Conservation (phyloP, 805 yeast species). For the Candida nonsorbophila region DNA sequence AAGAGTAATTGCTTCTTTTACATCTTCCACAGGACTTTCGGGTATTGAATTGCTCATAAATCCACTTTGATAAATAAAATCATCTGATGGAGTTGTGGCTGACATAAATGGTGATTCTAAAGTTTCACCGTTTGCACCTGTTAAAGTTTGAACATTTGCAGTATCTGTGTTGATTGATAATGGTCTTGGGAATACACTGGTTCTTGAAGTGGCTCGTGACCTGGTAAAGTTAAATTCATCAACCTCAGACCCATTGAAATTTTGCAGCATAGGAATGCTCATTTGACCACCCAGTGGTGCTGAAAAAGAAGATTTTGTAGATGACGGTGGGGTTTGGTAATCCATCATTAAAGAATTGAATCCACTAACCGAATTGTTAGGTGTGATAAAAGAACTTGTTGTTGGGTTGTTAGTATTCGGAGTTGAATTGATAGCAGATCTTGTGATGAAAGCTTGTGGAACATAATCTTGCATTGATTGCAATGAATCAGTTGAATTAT, state of each 20-base stretch:
- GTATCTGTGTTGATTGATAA: conserved; percentile 35
- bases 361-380: conserved; percentile 10
- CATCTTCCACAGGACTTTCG: conserved; percentile 9
- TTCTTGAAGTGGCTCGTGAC: conserved; percentile 16
- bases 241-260: conserved; percentile 13
- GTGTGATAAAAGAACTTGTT: conserved; percentile 4
- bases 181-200: conserved; percentile 24
- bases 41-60: conserved; percentile 6
- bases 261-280: conserved; percentile 3
- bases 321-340: conserved; percentile 36
- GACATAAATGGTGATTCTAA: conserved; percentile 40
- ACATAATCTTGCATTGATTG: conserved; percentile 42
- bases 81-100: conserved; percentile 32
- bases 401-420: conserved; percentile 1
- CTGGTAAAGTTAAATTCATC: conserved; percentile 28
- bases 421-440: conserved; percentile 16
- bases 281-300: conserved; percentile 5
- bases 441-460: conserved; percentile 33
- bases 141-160: conserved; percentile 19
- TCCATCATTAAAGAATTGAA: conserved; percentile 37
- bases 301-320: conserved; percentile 23
- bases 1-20: conserved; percentile 14
- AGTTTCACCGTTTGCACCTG: conserved; percentile 13
- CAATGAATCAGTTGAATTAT: conserved; percentile 33
- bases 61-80: conserved; percentile 19